phyloP scores from a whole-genome alignment of 1,139 yeast species.

The Saccharomyces hybrid region DNA sequence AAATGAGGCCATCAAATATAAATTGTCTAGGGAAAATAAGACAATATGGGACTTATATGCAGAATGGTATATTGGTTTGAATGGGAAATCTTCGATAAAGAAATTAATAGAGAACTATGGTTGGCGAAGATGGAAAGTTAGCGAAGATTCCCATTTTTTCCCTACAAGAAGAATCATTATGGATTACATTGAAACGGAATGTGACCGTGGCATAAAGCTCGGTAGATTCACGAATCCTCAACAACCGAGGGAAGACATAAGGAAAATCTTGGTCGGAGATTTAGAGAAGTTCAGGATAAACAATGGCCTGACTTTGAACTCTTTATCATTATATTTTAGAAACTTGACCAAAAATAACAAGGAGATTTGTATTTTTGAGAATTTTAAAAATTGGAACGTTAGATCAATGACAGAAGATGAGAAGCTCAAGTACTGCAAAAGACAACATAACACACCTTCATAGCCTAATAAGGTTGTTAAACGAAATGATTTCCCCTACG shows the following conservation, averaged over 20 bases:
- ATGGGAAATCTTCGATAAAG: conserved; percentile 29
- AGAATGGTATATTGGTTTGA: conserved; percentile 32
- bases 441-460: conserved; percentile 15
- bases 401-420: conserved; percentile 28
- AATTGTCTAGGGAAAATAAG: conserved; percentile 31
- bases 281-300: conserved; percentile 30
- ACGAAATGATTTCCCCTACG: not conserved
- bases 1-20: conserved; percentile 22
- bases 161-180: conserved; percentile 32
- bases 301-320: conserved; percentile 29
- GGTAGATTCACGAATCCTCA: conserved; percentile 26
- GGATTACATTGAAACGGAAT: conserved; percentile 31
- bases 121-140: conserved; percentile 33
- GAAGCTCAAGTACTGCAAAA: conserved; percentile 26
- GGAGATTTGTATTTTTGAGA: conserved; percentile 29
- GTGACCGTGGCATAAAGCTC: conserved; percentile 26
- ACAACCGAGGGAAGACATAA: conserved; percentile 26
- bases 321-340: conserved; percentile 29
- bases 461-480: not conserved
- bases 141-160: conserved; percentile 33
- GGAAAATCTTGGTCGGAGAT: conserved; percentile 30
- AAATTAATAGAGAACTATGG: conserved; percentile 30
- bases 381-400: conserved; percentile 28
- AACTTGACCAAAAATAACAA: conserved; percentile 26
- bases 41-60: conserved; percentile 33